Evolutionary conservation across 1,284 basidiomycete species (phyloP), one percentile per base, ranked within the genome.

Genomic region (Xanthoconium separans): DNA sequence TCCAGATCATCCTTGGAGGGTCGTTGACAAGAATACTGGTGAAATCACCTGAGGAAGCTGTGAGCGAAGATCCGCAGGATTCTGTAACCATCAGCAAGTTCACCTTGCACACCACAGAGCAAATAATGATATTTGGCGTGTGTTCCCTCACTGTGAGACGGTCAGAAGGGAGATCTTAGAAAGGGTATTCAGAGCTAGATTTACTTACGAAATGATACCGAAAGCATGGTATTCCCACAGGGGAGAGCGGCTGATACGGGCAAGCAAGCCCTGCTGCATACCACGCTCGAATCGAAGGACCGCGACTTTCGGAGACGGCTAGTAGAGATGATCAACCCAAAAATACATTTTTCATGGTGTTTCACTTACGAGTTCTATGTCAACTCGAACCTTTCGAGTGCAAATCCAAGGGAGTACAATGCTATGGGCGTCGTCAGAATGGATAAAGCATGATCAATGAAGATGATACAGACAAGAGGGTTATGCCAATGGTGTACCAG

Each of bases 61-160:
- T 59, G 40, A 56, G 40, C 29, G 41, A 42, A 16, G 11, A 31
- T 30, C 37, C 29, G 16, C 10, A 47, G 12, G 41, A 39, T 30
- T 50, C 24, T 44, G 6, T 24, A 30, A 20, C n/a, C 37, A 15
- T 22, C 22, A 53, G 15, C 12, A 44, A 56, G 51, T 51, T 31
- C 58, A 77, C 84, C 86, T 75, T 89, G 87, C 44, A 89, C 87
- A 69, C 87, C 88, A 61, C 83, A 85, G 56, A 90, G 84, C 77
- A 90, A 72, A 70, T 87, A 90, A 69, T 90, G 88, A 61, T 85
- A 83, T 61, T 85, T 81, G 13, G 87, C 79, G 55, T 87, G 77
- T 4, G 75, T 77, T 24, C 85, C 84, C 68, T 88, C 87, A 27
- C 85, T 88, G 58, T 44, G 31, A 54, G 6, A 42, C 54, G 49